Evolutionary conservation across 2,329 filamentous ascomycete genomes (phyloP), one percentile per base, ranked within the genome.

Genomic region (Neofusicoccum kwambonambiense): DNA sequence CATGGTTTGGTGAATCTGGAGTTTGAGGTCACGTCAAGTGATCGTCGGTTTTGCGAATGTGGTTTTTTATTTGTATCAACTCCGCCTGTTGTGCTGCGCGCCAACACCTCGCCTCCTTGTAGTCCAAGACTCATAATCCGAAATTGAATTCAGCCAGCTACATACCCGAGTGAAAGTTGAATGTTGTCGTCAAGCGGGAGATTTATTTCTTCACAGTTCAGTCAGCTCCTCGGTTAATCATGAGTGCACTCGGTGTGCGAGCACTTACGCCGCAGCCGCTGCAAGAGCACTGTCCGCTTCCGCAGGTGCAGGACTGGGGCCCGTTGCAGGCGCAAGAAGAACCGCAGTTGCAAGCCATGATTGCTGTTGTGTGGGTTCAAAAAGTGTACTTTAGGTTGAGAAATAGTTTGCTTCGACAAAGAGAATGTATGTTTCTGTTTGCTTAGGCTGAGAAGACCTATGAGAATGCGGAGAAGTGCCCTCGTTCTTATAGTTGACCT

Each of bases 331-430:
- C 12, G 41, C 56, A 58, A 45, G 56, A 35, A 15, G 56, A 58
- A 7, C 56, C 56, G 31, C 56, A 58, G 56, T 37, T 58, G 56
- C 56, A 58, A 37, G 22, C 56, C 56, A 58, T 58, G 56, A 31
- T 45, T 17, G 13, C 45, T 35, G 54, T 4, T 58, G 12, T 4
- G 27, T 3, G 3, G 13, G 3, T 44, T 41, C 35, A 12, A 19
- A 42, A 31, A 9, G 52, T 37, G 27, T 19, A 7, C 4, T 35
- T 27, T 2, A 15, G 6, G 5, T 42, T 42, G 7, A 35, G n/a
- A 34, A 9, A 31, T 7, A 22, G 22, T n/a, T 9, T n/a, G 31
- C 3, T 57, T 34, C 11, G 11, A 39, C 37, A 39, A 11, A 50
- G 34, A 34, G 47, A 50, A n/a, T 50, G 47, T 50, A 11, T 49